These are phyloP conservation scores for Cyclotella atomus DNA, from an alignment of 108 stramenopile genomes.

Conservation along the genomic window DNA sequence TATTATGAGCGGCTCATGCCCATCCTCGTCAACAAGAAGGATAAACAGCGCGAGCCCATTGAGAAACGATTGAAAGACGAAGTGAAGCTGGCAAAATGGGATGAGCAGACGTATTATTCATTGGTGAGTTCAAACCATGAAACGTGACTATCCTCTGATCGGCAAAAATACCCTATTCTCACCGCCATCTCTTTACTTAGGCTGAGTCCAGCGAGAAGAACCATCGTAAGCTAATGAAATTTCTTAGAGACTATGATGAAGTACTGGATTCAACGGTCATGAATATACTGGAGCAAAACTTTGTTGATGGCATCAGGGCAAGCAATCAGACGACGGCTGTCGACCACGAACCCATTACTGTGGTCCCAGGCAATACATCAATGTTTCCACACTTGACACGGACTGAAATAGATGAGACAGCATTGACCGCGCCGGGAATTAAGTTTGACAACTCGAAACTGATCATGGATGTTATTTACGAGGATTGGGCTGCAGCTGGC, in stretches of 20 bases:
- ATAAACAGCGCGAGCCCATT: conserved; percentile 62
- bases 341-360: conserved; percentile 37
- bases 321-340: conserved; percentile 36
- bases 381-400: conserved; percentile 37
- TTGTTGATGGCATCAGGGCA: conserved; percentile 60
- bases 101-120: conserved; percentile 96
- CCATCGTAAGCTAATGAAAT: conserved; percentile 87
- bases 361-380: conserved; percentile 24
- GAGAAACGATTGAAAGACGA: conserved; percentile 92
- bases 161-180: no score
- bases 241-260: conserved; percentile 83
- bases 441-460: conserved; percentile 4
- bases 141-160: no score
- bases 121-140: conserved; percentile 39
- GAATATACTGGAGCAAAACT: conserved; percentile 70
- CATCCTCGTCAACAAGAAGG: conserved; percentile 35
- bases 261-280: conserved; percentile 67
- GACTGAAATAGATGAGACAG: conserved; percentile 35
- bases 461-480: conserved; percentile 10
- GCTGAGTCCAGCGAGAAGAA: conserved; percentile 93
- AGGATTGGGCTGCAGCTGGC: conserved; percentile 36
- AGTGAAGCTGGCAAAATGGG: conserved; percentile 97
- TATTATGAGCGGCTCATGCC: conserved; percentile 83
- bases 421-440: background rate
- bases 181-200: no score